A percentile compares a stretch with the other conserved stretches of the same genome.
Conservation (phyloP, 805 yeast species). For the Starmerella potacharoeniae region DNA sequence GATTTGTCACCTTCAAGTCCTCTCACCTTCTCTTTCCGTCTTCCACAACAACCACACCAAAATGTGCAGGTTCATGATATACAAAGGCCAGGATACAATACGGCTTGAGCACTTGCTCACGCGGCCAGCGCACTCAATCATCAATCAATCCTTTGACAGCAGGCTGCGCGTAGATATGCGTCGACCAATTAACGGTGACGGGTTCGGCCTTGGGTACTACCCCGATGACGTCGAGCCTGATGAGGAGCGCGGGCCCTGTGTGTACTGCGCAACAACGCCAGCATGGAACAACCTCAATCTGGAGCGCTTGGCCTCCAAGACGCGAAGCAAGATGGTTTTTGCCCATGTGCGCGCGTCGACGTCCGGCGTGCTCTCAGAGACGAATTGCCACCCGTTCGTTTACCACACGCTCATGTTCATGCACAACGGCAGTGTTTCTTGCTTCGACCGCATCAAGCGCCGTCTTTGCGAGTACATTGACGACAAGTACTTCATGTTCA, state of each 20-base stretch:
- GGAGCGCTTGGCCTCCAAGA: constrained; percentile 75
- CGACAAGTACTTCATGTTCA: constrained; percentile 64
- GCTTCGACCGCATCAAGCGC: constrained; percentile 63
- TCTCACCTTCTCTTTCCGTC: neutral
- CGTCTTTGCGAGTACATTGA: constrained; percentile 56
- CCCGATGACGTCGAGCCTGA: constrained; percentile 40
- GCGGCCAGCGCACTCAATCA: constrained; percentile 92
- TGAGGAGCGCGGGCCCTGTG: constrained; percentile 67
- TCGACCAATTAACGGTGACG: constrained; percentile 95
- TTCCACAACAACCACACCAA: neutral
- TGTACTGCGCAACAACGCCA: constrained; percentile 91
- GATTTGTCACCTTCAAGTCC: neutral
- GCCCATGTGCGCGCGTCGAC: constrained; percentile 97
- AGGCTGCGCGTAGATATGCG: constrained; percentile 75
- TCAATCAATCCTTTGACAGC: constrained; percentile 89
- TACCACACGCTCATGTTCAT: constrained; percentile 82
- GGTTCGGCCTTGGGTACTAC: constrained; percentile 95
- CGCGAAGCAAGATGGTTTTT: constrained; percentile 71
- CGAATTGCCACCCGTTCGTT: constrained; percentile 94
- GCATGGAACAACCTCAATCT: constrained; percentile 87
- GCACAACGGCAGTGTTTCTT: constrained; percentile 83
- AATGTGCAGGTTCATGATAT: constrained; percentile 91
- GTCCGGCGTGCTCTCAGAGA: constrained; percentile 84
- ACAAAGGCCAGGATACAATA: constrained; percentile 83
- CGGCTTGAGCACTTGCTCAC: constrained; percentile 77